These are phyloP conservation scores for Alternaria metachromatica DNA, from an alignment of 2,329 filamentous ascomycete species.

Conservation along the genomic window DNA sequence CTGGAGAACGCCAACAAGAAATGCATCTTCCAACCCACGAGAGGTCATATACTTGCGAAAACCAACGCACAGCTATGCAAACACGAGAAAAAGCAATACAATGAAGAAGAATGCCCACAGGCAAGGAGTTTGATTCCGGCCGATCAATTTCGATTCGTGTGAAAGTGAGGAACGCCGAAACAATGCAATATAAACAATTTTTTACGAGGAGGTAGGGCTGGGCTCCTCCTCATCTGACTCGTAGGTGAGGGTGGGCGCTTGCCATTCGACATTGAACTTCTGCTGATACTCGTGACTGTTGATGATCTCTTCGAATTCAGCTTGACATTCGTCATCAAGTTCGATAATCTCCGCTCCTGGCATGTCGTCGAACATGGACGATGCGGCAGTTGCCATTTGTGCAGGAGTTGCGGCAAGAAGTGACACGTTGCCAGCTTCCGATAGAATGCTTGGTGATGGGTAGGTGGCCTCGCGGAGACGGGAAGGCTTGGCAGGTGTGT, in stretches of 20 bases:
- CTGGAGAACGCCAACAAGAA: conserved; percentile 3
- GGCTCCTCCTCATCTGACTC: conserved; percentile 36
- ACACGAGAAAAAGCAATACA: not conserved
- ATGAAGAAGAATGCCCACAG: not conserved
- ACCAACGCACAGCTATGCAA: conserved; percentile 4
- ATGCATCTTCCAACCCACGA: not conserved
- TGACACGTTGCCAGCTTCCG: conserved; percentile 34
- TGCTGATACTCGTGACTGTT: conserved; percentile 16
- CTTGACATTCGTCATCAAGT: conserved; percentile 24
- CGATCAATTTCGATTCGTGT: not conserved
- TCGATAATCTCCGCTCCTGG: conserved; percentile 26
- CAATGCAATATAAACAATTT: conserved; percentile 2
- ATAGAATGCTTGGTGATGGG: conserved; percentile 40
- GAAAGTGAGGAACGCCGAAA: not conserved
- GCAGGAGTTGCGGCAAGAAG: conserved; percentile 26
- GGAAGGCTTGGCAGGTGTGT: conserved; percentile 44
- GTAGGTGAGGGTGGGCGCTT: conserved; percentile 21
- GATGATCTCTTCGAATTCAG: conserved; percentile 16
- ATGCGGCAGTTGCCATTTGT: conserved; percentile 5
- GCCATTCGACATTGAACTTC: conserved; percentile 22
- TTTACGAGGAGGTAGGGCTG: conserved; percentile 14
- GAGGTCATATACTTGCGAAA: not conserved
- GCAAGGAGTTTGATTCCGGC: not conserved
- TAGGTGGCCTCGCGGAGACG: conserved; percentile 42
- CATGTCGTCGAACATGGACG: conserved; percentile 26